Evolutionary conservation across 345 rosid genomes (phyloP).

Genomic region (Acer campestre): DNA sequence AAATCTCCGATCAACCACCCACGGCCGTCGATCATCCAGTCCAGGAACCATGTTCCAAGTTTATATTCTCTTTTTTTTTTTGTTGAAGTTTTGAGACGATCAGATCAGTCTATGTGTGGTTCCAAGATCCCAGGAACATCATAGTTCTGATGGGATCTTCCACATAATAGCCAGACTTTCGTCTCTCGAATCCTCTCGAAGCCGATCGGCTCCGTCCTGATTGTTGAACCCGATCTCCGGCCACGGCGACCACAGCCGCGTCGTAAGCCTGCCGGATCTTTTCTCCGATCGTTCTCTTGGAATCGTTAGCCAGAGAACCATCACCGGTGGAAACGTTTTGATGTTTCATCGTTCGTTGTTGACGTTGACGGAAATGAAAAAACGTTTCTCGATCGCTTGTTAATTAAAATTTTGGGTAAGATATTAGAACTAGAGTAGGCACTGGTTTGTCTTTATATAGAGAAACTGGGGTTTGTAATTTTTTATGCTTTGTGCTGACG

Average conservation of each 20-base stretch:
- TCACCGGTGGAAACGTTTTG: slow-evolving; percentile 34
- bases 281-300: slow-evolving; percentile 40
- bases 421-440: slow-evolving; percentile 17
- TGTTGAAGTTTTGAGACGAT: too few species aligned
- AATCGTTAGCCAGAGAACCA: slow-evolving; percentile 30
- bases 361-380: background rate
- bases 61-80: background rate
- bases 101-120: slow-evolving; percentile 39
- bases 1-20: too few species aligned
- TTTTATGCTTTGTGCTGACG: background rate
- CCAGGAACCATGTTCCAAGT: background rate
- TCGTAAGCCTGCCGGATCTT: slow-evolving; percentile 41
- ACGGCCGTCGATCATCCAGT: background rate
- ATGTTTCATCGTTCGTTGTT: slow-evolving; percentile 35
- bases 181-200: slow-evolving; percentile 36
- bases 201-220: background rate
- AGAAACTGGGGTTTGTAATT: background rate
- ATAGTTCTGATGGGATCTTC: slow-evolving; percentile 67
- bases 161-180: slow-evolving; percentile 23
- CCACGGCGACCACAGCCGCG: slow-evolving; percentile 29
- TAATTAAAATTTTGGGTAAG: background rate
- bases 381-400: background rate
- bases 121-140: slow-evolving; percentile 67
- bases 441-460: slow-evolving; percentile 27
- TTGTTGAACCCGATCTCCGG: slow-evolving; percentile 12